phyloP scores from a whole-genome alignment of 2,329 filamentous ascomycete species.

The Madurella fahalii region DNA sequence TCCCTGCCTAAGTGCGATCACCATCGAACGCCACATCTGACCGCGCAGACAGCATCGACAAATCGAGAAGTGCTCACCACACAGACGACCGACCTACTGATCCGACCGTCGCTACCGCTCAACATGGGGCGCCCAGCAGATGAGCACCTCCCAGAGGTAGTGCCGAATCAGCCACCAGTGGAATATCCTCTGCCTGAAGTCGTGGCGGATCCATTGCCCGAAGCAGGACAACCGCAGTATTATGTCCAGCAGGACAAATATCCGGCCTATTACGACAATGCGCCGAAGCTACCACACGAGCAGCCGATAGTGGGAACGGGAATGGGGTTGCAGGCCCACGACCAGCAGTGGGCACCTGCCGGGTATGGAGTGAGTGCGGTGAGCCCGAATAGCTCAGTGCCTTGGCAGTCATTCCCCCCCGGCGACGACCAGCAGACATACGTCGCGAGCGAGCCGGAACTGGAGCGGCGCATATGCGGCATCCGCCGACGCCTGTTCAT shows the following conservation, averaged over 20 bases:
- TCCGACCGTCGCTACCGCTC: not conserved
- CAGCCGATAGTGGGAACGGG: not conserved
- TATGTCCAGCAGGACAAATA: constrained; percentile 23
- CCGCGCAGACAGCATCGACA: not conserved
- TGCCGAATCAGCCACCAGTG: constrained; percentile 6
- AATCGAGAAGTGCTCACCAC: not conserved
- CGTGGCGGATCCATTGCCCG: constrained; percentile 19
- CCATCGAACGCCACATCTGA: constrained; percentile 12
- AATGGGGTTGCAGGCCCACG: not conserved
- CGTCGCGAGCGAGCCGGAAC: constrained; percentile 10
- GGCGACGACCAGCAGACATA: constrained; percentile 1
- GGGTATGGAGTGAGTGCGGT: constrained; percentile 1
- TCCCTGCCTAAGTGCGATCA: constrained; percentile 1
- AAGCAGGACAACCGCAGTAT: constrained; percentile 13
- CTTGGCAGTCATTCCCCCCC: constrained; percentile 20
- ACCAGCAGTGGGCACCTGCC: not conserved
- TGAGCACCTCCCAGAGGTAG: constrained; percentile 28
- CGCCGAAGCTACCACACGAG: constrained; percentile 20
- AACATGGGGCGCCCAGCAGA: constrained; percentile 18
- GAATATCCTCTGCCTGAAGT: constrained; percentile 10
- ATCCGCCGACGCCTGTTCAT: constrained; percentile 23
- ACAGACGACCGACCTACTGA: not conserved
- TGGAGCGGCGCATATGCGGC: constrained; percentile 22
- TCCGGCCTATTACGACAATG: constrained; percentile 19
- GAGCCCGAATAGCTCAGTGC: constrained; percentile 15